phyloP scores from a whole-genome alignment of 2,329 filamentous ascomycete genomes.

The Pseudogymnoascus sp. region DNA sequence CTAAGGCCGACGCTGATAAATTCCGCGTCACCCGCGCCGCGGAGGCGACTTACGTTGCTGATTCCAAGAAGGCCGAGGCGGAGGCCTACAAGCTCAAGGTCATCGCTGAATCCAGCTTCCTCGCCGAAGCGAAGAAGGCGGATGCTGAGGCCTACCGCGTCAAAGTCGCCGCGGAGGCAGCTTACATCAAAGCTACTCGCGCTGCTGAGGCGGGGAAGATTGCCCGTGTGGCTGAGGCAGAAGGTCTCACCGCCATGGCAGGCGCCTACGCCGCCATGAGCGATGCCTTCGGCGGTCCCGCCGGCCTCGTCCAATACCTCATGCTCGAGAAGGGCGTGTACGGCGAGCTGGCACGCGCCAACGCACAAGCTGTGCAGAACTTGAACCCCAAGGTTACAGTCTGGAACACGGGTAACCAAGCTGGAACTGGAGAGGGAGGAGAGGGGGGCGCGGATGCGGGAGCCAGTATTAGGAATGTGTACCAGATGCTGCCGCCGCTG shows the following conservation, averaged over 20 bases:
- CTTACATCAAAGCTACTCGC: slow-evolving; percentile 33
- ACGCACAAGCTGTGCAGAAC: slow-evolving; percentile 67
- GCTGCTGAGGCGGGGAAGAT: slow-evolving; percentile 55
- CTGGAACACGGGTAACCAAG: slow-evolving; percentile 69
- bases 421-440: slow-evolving; percentile 33
- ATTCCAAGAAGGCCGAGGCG: slow-evolving; percentile 23
- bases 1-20: slow-evolving; percentile 36
- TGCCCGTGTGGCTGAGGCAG: slow-evolving; percentile 64
- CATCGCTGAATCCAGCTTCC: not conserved
- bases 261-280: slow-evolving; percentile 70
- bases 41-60: slow-evolving; percentile 38
- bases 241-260: slow-evolving; percentile 71
- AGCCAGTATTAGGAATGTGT: slow-evolving; percentile 69
- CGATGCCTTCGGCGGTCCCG: slow-evolving; percentile 68
- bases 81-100: slow-evolving; percentile 24
- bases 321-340: slow-evolving; percentile 83
- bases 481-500: slow-evolving; percentile 76
- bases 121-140: slow-evolving; percentile 28
- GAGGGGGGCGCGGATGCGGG: slow-evolving; percentile 46
- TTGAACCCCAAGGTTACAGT: slow-evolving; percentile 84
- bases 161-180: slow-evolving; percentile 26
- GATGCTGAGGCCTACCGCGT: slow-evolving; percentile 27
- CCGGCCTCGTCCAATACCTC: slow-evolving; percentile 73
- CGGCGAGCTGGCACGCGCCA: slow-evolving; percentile 69
- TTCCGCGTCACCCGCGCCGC: slow-evolving; percentile 37